These are phyloP conservation scores for Nymphaea colorata DNA, from an alignment of 164 flowering plant species.

Conservation along the genomic window DNA sequence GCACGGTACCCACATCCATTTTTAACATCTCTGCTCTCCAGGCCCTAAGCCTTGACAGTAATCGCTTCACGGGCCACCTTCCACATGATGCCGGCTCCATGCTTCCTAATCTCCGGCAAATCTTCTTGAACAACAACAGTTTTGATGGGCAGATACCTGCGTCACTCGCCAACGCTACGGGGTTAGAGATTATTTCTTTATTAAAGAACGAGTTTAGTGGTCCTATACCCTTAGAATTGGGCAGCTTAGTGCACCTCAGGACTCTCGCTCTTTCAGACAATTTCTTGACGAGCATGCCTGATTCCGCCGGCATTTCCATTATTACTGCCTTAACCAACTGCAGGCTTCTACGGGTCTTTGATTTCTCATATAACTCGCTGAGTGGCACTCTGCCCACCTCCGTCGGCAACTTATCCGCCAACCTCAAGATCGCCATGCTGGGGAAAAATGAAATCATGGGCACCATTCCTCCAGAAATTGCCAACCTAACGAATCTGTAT, in stretches of 20 bases:
- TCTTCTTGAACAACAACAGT: background rate
- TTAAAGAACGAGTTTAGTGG: background rate
- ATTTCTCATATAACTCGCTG: background rate
- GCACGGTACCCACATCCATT: background rate
- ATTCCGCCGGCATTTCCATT: background rate
- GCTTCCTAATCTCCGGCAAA: background rate
- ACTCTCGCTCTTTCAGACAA: background rate
- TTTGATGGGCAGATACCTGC: background rate
- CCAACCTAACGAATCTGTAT: background rate
- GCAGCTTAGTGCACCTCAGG: background rate
- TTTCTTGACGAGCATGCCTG: background rate
- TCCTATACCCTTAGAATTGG: background rate
- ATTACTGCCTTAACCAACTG: background rate
- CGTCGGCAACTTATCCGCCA: background rate
- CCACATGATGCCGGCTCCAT: background rate
- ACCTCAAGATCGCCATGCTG: background rate
- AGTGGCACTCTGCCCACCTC: background rate
- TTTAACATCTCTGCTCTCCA: background rate
- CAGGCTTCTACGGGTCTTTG: background rate
- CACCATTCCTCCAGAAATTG: background rate
- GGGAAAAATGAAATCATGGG: background rate
- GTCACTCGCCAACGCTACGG: background rate
- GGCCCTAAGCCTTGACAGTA: background rate
- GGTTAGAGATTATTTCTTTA: background rate
- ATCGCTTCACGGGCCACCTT: background rate